Base-by-base conservation (phyloP, 2,329 filamentous ascomycete genomes). In the Nannizziopsis barbatae region DNA sequence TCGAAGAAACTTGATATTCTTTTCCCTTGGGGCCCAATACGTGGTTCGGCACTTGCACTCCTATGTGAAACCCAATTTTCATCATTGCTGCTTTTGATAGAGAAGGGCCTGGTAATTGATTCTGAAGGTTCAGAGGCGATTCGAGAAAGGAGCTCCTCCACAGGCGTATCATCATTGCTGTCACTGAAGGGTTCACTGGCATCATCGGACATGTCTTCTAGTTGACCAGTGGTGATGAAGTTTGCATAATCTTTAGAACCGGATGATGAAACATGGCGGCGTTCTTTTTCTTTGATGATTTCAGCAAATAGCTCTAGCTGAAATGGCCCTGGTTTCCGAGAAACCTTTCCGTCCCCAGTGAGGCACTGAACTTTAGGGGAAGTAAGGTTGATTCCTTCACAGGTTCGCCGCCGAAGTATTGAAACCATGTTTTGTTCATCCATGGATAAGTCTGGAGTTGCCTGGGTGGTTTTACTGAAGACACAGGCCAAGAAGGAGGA, bases 371-470 rank as follows among this genome's bases (percentile, higher is more conserved):
- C 46, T 36, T 52, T 52, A 1, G 37, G 39, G 31, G 14, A 12
- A 5, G 46, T 47, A n/a, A 52, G 14, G 33, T 52, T 52, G 42
- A 52, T 46, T 12, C 18, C 36, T 44, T 52, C 50, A 30, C 35
- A 33, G n/a, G 40, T 51, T 6, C 49, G 39, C 11, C 43, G 37
- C 20, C 22, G 37, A 32, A 46, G 27, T 14, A 33, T 32, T 5
- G 31, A 5, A 36, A 18, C 14, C 27, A 15, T 41, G 32, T 11
- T 42, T 17, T 36, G 17, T 42, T 47, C 45, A 30, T 35, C 12
- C 6, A n/a, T 32, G 38, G 9, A n/a, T 12, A 32, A 8, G 31
- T 27, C 9, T 32, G 38, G 17, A 36, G 20, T 1, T 6, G 20
- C 5, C 20, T 20, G 20, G 6, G 20, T 17, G 31, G 3, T n/a